Conservation (phyloP, 768 basidiomycete species). For the Tephrocybe rancida region DNA sequence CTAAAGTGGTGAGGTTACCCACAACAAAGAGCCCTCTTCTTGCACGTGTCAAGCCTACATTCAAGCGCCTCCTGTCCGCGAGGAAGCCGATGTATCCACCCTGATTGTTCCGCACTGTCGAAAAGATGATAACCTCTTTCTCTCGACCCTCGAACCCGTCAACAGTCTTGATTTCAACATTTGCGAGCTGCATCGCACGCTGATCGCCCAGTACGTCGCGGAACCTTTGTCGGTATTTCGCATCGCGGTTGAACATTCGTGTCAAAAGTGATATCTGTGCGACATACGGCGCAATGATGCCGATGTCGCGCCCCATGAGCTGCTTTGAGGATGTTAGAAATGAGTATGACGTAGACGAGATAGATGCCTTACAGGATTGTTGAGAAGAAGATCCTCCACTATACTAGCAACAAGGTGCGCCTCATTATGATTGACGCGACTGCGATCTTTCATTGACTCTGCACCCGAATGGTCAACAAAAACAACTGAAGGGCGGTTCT, state of each 20-base stretch:
- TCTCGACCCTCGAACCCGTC: slow-evolving; percentile 95
- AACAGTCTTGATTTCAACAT: slow-evolving; percentile 89
- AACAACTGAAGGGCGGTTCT: slow-evolving; percentile 61
- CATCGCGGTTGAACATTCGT: slow-evolving; percentile 63
- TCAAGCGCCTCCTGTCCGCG: slow-evolving; percentile 81
- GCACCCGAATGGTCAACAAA: slow-evolving; percentile 80
- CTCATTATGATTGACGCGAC: slow-evolving; percentile 78
- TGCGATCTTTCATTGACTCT: slow-evolving; percentile 70
- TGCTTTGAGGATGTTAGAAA: slow-evolving; percentile 36
- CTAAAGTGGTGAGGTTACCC: slow-evolving; percentile 70
- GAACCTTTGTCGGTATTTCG: slow-evolving; percentile 56
- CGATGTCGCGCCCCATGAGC: slow-evolving; percentile 76
- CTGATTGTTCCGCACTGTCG: slow-evolving; percentile 84
- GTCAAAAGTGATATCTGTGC: slow-evolving; percentile 81
- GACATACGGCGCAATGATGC: slow-evolving; percentile 90
- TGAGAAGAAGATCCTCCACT: slow-evolving; percentile 77
- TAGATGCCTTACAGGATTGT: slow-evolving; percentile 62
- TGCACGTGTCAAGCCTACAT: slow-evolving; percentile 90
- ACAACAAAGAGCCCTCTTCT: slow-evolving; percentile 84
- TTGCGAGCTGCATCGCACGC: slow-evolving; percentile 62
- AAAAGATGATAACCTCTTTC: slow-evolving; percentile 91
- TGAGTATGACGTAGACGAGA: slow-evolving; percentile 9
- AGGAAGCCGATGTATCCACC: slow-evolving; percentile 85
- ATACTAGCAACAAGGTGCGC: slow-evolving; percentile 77
- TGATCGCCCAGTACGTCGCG: slow-evolving; percentile 59